phyloP scores from a whole-genome alignment of 2,329 filamentous ascomycete genomes.

The Aspergillus hiratsukae region DNA sequence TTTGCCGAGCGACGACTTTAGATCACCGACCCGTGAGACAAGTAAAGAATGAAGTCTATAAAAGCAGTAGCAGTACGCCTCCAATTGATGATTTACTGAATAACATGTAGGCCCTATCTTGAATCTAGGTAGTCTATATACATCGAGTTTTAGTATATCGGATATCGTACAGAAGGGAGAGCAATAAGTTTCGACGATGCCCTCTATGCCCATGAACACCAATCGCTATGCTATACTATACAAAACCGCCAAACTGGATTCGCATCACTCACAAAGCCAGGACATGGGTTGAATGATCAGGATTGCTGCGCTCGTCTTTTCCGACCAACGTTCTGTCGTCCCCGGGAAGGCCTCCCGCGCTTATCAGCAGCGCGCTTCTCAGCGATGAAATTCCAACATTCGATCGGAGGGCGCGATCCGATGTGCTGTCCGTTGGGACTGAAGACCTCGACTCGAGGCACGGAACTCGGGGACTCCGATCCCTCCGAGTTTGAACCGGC shows the following conservation, averaged over 20 bases:
- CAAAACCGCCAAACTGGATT: neutral
- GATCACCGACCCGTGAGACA: neutral
- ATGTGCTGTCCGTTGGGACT: slow-evolving; percentile 80
- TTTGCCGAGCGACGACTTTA: too few relatives aligned
- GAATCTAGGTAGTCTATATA: neutral
- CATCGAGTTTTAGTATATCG: neutral
- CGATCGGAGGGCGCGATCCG: slow-evolving; percentile 37
- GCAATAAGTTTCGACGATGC: neutral
- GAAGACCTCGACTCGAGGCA: slow-evolving; percentile 70
- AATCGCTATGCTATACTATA: slow-evolving; percentile 14
- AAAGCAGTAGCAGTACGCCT: neutral
- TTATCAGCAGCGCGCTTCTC: slow-evolving; percentile 29
- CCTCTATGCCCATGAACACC: slow-evolving; percentile 7
- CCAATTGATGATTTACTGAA: neutral
- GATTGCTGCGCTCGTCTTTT: slow-evolving; percentile 17
- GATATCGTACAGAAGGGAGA: neutral
- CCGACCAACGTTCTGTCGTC: slow-evolving; percentile 22
- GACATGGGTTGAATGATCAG: neutral
- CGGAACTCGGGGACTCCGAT: slow-evolving; percentile 40
- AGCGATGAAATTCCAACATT: slow-evolving; percentile 31
- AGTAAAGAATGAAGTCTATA: neutral
- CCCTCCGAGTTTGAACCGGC: slow-evolving; percentile 38
- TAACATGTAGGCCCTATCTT: neutral
- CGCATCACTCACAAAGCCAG: neutral
- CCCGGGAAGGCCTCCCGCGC: slow-evolving; percentile 20